Conservation (phyloP, 495 filamentous ascomycete species). For the Mycothermus thermophilus region DNA sequence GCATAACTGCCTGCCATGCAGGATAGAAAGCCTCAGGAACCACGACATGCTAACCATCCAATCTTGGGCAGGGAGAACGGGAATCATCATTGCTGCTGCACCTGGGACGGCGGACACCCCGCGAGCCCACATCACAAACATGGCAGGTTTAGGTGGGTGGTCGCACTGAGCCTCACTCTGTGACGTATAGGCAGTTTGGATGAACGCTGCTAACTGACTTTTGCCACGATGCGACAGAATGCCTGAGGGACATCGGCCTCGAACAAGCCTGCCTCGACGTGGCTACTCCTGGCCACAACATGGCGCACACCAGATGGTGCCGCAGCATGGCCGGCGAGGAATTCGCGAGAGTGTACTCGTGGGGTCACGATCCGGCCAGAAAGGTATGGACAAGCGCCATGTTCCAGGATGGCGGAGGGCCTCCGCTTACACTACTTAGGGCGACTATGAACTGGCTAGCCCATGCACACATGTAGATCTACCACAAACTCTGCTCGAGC, state of each 20-base stretch:
- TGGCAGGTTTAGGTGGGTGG: slow-evolving; percentile 16
- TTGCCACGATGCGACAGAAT: too few relatives aligned
- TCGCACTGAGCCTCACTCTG: too few relatives aligned
- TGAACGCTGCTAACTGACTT: too few relatives aligned
- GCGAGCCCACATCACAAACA: slow-evolving; percentile 42
- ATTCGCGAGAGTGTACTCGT: slow-evolving; percentile 38
- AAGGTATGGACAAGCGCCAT: slow-evolving; percentile 18
- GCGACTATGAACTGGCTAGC: slow-evolving; percentile 38
- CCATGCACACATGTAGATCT: slow-evolving; percentile 36
- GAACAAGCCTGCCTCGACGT: slow-evolving; percentile 25
- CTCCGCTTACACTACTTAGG: slow-evolving; percentile 21
- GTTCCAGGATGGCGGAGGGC: too few relatives aligned
- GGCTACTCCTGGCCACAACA: slow-evolving; percentile 24
- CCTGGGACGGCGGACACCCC: slow-evolving; percentile 39
- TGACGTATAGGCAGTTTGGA: too few relatives aligned
- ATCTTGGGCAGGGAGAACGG: slow-evolving; percentile 32
- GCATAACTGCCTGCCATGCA: too few relatives aligned
- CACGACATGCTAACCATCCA: too few relatives aligned
- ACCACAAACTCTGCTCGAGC: slow-evolving; percentile 40
- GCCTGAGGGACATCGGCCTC: slow-evolving; percentile 39
- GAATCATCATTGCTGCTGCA: slow-evolving; percentile 34
- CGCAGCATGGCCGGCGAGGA: slow-evolving; percentile 42
- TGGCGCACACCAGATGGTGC: slow-evolving; percentile 41
- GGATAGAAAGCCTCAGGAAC: too few relatives aligned
- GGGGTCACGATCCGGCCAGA: slow-evolving; percentile 37